Conservation (phyloP, 345 rosid species). For the Dovyalis caffra region DNA sequence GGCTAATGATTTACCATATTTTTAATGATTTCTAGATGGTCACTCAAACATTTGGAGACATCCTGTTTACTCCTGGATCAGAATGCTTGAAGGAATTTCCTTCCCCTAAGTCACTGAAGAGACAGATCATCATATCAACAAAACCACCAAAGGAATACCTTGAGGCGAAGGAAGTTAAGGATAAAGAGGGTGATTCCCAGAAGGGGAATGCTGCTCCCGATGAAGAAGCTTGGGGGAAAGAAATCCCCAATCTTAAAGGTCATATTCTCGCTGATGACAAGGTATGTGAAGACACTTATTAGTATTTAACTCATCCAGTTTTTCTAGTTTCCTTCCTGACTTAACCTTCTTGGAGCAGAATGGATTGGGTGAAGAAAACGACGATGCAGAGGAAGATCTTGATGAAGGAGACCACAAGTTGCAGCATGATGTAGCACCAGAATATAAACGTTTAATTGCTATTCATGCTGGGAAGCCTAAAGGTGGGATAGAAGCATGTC, state of each 20-base stretch:
- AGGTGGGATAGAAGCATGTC: slow-evolving; percentile 45
- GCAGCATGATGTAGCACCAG: slow-evolving; percentile 16
- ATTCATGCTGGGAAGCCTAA: slow-evolving; percentile 62
- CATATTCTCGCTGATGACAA: slow-evolving; percentile 23
- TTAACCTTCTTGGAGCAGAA: slow-evolving; percentile 34
- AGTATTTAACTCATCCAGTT: background rate
- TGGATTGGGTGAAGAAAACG: slow-evolving; percentile 38
- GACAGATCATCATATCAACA: slow-evolving; percentile 75
- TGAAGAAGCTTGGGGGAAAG: slow-evolving; percentile 77
- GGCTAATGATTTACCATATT: slow-evolving; percentile 17
- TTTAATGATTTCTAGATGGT: slow-evolving; percentile 60
- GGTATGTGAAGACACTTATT: slow-evolving; percentile 29
- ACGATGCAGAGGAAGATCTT: slow-evolving; percentile 20
- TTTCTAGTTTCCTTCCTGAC: slow-evolving; percentile 16
- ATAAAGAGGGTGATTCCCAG: slow-evolving; percentile 38
- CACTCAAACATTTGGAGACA: slow-evolving; percentile 69
- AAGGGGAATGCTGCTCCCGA: slow-evolving; percentile 37
- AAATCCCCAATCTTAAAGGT: slow-evolving; percentile 49
- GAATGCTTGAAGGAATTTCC: slow-evolving; percentile 83
- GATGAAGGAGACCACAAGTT: slow-evolving; percentile 13
- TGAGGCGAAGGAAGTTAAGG: slow-evolving; percentile 42
- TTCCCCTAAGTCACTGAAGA: slow-evolving; percentile 68
- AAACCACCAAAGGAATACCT: slow-evolving; percentile 93
- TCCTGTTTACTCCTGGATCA: slow-evolving; percentile 70
- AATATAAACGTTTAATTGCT: slow-evolving; percentile 49